Conservation (phyloP, 2,329 filamentous ascomycete species). For the Ophiocordyceps sinensis region DNA sequence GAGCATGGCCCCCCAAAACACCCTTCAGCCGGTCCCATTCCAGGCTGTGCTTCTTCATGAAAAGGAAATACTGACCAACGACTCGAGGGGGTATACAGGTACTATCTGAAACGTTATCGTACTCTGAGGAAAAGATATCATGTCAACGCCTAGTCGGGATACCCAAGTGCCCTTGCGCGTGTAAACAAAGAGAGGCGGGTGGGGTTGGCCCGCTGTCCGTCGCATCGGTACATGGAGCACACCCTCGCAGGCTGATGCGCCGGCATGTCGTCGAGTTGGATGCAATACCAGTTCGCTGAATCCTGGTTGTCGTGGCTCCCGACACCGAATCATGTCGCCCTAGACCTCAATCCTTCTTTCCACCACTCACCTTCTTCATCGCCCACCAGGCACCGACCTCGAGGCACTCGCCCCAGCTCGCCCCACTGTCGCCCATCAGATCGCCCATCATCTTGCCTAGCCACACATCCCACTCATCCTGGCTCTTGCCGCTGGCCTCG, state of each 20-base stretch:
- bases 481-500: constrained; percentile 71
- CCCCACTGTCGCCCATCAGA: constrained; percentile 63
- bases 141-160: constrained; percentile 17
- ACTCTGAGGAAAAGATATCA: constrained; percentile 71
- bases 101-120: constrained; percentile 86
- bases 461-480: constrained; percentile 89
- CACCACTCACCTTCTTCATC: constrained; percentile 41
- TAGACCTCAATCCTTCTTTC: background rate
- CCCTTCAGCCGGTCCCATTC: background rate
- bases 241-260: no score
- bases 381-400: constrained; percentile 81
- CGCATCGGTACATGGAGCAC: no score
- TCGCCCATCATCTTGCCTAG: constrained; percentile 76
- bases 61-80: constrained; percentile 1
- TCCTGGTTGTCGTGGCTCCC: no score
- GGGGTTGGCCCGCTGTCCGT: background rate
- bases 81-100: constrained; percentile 33
- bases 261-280: no score
- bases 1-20: background rate
- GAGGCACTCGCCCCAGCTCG: constrained; percentile 73
- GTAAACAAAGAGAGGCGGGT: background rate
- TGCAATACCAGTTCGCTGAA: no score
- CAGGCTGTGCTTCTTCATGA: background rate
- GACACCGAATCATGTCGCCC: no score
- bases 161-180: background rate